These are phyloP conservation scores for Zymoseptoria brevis DNA, from an alignment of 2,329 filamentous ascomycete genomes.

Conservation along the genomic window DNA sequence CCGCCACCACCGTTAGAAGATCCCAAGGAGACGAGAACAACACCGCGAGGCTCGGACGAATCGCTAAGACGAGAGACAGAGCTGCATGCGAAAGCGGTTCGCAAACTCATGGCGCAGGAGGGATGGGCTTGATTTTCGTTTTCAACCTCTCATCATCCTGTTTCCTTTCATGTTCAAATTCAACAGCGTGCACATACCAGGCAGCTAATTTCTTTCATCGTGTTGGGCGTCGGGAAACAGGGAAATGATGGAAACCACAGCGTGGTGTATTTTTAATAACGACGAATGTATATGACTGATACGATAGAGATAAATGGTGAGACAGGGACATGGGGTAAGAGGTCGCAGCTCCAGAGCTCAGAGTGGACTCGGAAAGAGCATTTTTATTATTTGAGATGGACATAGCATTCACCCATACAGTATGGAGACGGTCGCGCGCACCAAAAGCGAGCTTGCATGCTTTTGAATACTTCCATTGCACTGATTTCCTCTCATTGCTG, in stretches of 20 bases:
- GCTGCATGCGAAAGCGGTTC: not conserved
- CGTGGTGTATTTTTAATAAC: not conserved
- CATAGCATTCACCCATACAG: not conserved
- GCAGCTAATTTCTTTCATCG: not conserved
- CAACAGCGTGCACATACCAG: not conserved
- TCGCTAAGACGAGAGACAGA: not conserved
- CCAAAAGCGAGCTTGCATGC: too few species aligned
- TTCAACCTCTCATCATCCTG: not conserved
- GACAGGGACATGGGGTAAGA: too few species aligned
- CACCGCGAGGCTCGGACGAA: not conserved
- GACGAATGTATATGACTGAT: not conserved
- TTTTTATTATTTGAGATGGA: not conserved
- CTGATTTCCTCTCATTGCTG: too few species aligned
- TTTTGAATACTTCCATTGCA: too few species aligned
- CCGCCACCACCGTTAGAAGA: not conserved
- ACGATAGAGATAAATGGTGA: not conserved
- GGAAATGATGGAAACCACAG: not conserved
- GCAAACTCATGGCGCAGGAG: not conserved
- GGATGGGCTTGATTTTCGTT: not conserved
- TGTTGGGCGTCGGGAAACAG: not conserved
- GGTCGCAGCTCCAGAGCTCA: not conserved
- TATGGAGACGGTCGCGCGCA: not conserved
- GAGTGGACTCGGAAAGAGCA: not conserved
- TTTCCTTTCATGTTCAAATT: not conserved
- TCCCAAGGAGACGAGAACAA: conserved; percentile 6